Conservation (phyloP, 306 rosid species). For the Cicer cuneatum region DNA sequence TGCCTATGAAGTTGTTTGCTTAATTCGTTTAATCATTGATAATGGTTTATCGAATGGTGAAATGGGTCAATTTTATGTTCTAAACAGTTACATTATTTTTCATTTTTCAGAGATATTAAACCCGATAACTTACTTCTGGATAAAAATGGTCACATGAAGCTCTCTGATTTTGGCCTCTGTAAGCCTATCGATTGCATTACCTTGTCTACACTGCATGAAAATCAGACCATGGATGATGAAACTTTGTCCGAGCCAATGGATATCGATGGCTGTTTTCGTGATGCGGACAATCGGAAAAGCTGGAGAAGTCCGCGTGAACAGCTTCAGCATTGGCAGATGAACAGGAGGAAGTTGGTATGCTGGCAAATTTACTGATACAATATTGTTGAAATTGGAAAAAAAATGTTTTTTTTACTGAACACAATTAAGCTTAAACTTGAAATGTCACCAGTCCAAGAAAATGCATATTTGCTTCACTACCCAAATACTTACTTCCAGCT, state of each 20-base stretch:
- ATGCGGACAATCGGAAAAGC: slow-evolving; percentile 72
- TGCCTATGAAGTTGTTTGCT: slow-evolving; percentile 33
- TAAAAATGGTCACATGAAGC: slow-evolving; percentile 97
- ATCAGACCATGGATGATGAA: slow-evolving; percentile 80
- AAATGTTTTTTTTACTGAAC: slow-evolving; percentile 19
- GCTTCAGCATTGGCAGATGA: slow-evolving; percentile 98
- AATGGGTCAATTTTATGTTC: slow-evolving; percentile 29
- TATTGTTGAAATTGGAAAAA: slow-evolving; percentile 28
- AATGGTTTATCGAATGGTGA: slow-evolving; percentile 30
- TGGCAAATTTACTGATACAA: slow-evolving; percentile 40
- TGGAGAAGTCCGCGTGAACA: slow-evolving; percentile 96
- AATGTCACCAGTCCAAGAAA: slow-evolving; percentile 23
- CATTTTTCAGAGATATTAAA: slow-evolving; percentile 83
- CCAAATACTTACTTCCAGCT: slow-evolving; percentile 21
- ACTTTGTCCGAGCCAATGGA: slow-evolving; percentile 90
- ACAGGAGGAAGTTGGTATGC: slow-evolving; percentile 96
- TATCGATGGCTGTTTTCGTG: slow-evolving; percentile 57
- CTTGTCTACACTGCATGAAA: slow-evolving; percentile 91
- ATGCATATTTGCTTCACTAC: slow-evolving; percentile 27
- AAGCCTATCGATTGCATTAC: slow-evolving; percentile 93
- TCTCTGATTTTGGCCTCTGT: slow-evolving; percentile 98
- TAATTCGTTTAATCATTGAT: slow-evolving; percentile 33
- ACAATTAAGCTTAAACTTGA: slow-evolving; percentile 10
- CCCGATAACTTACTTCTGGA: slow-evolving; percentile 97
- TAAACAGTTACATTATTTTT: slow-evolving; percentile 41